These are phyloP conservation scores for Posidonia oceanica DNA, from an alignment of 116 monocot genomes.

Conservation along the genomic window DNA sequence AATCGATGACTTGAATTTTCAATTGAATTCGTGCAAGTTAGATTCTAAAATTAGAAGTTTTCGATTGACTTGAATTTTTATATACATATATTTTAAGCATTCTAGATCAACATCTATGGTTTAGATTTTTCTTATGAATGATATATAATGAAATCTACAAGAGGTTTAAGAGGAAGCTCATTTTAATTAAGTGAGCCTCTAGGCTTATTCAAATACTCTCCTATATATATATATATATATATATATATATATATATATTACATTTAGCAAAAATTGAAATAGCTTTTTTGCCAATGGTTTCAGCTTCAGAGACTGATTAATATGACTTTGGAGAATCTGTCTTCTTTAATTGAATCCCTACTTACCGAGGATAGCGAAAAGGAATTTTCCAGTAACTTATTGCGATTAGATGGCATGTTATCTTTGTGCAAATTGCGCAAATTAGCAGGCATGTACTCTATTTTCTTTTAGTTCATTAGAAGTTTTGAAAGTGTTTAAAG, in stretches of 20 bases:
- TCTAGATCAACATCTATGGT: too few species aligned
- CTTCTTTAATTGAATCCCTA: constrained; percentile 47
- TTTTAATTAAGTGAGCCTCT: too few species aligned
- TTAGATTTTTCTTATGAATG: too few species aligned
- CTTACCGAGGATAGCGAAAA: constrained; percentile 22
- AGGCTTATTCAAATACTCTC: too few species aligned
- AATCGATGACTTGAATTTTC: too few species aligned
- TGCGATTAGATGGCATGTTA: constrained; percentile 40
- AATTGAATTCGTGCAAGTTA: too few species aligned
- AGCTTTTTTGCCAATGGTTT: constrained; percentile 8
- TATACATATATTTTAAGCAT: too few species aligned
- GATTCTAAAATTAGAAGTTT: too few species aligned
- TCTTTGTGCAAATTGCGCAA: constrained; percentile 64
- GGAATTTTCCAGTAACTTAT: constrained; percentile 17
- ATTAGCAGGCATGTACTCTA: constrained; percentile 46
- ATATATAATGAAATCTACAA: too few species aligned
- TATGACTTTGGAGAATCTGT: constrained; percentile 56
- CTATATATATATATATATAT: not conserved
- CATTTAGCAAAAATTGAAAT: not conserved
- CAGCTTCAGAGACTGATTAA: constrained; percentile 82
- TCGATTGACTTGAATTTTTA: too few species aligned
- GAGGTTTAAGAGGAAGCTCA: too few species aligned
- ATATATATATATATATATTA: not conserved
- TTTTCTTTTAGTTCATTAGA: not conserved
- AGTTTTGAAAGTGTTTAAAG: constrained; percentile 1